Evolutionary conservation across 164 flowering plant species (phyloP).

Genomic region (Macadamia integrifolia): DNA sequence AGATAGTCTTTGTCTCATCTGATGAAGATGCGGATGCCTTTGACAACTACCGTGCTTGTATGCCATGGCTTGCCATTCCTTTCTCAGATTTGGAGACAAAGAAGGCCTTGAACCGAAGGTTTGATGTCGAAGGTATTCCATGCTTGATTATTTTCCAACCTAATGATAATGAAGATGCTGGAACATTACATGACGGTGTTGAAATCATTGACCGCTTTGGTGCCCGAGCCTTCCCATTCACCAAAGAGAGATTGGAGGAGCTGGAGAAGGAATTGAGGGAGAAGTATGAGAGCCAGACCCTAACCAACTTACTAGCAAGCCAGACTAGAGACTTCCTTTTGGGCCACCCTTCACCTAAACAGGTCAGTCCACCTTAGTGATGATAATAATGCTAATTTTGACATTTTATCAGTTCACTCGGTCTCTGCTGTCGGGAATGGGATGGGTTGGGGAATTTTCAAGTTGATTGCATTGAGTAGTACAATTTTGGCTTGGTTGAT

Average conservation of each 20-base stretch:
- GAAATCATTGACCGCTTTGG: conserved; percentile 54
- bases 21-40: conserved; percentile 54
- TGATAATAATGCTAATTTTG: background rate
- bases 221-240: conserved; percentile 51
- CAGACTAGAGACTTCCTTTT: conserved; percentile 43
- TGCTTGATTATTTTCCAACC: conserved; percentile 53
- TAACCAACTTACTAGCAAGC: conserved; percentile 34
- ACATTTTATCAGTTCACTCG: background rate
- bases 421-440: background rate
- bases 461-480: too few relatives aligned
- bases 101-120: conserved; percentile 38
- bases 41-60: conserved; percentile 32
- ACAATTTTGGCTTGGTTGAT: too few relatives aligned
- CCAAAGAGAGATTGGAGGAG: conserved; percentile 41
- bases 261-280: conserved; percentile 38
- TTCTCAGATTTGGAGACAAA: conserved; percentile 51
- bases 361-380: conserved; percentile 24
- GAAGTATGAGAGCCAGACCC: conserved; percentile 51
- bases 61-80: conserved; percentile 74
- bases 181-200: conserved; percentile 38
- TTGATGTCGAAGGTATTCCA: conserved; percentile 54
- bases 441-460: too few relatives aligned
- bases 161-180: conserved; percentile 19
- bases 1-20: conserved; percentile 58
- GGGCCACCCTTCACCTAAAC: conserved; percentile 26